A percentile compares a stretch with the other conserved stretches of the same genome.
Evolutionary conservation across 495 filamentous ascomycete species (phyloP).

Genomic region (Neurospora tetrasperma): DNA sequence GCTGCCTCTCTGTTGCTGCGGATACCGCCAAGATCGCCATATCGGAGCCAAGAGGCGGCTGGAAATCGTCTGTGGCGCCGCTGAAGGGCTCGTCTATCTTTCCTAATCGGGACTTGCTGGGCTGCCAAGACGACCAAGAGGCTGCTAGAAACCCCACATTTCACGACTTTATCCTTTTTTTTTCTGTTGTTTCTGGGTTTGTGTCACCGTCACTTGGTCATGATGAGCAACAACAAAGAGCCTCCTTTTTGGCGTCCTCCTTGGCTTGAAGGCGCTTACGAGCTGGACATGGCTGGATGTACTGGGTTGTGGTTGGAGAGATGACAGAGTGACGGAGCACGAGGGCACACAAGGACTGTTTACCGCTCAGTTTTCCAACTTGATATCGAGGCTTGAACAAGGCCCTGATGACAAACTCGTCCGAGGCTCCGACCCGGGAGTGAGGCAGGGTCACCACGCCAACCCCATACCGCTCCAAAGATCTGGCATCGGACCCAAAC

Average conservation of each 20-base stretch:
- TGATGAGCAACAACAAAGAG: not conserved
- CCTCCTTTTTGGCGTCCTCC: not conserved
- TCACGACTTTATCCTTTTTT: not conserved
- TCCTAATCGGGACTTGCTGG: slow-evolving; percentile 14
- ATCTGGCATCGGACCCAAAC: not conserved
- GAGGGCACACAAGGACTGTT: not conserved
- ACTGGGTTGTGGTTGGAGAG: not conserved
- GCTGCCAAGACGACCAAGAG: slow-evolving; percentile 4
- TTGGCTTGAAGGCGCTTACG: not conserved
- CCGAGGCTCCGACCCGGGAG: not conserved
- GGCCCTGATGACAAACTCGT: not conserved
- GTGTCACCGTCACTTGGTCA: not conserved
- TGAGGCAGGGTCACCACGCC: not conserved
- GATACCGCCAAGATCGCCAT: not conserved
- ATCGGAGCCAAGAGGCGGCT: slow-evolving; percentile 2
- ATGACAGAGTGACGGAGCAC: not conserved
- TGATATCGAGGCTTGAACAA: not conserved
- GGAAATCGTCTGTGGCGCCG: slow-evolving; percentile 14
- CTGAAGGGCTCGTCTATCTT: slow-evolving; percentile 24
- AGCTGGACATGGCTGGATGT: not conserved
- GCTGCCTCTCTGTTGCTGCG: not conserved
- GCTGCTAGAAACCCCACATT: not conserved
- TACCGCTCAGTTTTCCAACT: not conserved
- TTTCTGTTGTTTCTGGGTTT: not conserved
- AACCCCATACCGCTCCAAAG: not conserved